Evolutionary conservation across 2,329 filamentous ascomycete genomes (phyloP), one percentile per base, ranked within the genome.

Genomic region (Cordyceps cateniannulata): DNA sequence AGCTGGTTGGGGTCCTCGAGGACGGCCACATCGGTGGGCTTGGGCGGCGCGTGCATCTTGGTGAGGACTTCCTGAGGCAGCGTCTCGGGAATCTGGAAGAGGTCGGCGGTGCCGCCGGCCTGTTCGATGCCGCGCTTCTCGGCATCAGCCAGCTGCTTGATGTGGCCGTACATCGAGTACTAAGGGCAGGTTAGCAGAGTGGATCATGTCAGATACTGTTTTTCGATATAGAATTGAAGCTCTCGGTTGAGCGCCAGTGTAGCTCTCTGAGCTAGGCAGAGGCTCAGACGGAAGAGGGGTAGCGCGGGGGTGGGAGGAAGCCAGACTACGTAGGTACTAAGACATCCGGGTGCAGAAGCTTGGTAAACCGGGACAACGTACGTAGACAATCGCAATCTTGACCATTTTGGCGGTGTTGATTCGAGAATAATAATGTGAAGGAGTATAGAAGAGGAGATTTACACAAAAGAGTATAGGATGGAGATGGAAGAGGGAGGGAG

Each of bases 131-230:
- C 95, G 71, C 84, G 86, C 82, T 93, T 90, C 81, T 98, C 93
- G 65, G 92, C 91, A 75, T 95, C 86, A 70, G 93, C 95, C 69
- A 97, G 76, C 72, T 86, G 78, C 77, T 83, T 79, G 77, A 97
- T 88, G 79, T 97, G 93, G 77, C 95, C 93, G 79, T 95, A 96
- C 85, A 92, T 90, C 67, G 91, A 96, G 81, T 96, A 96, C 90
- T 95, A 64, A 38, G n/a, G 3, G 45, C 20, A 29, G 32, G 42
- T 32, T 29, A 47, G 49, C 29, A 29, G 42, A 20, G 16, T 9
- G 42, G 38, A 7, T 44, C 4, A 24, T 52, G 24, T 24, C 9
- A 3, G 20, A 29, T 3, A 16, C 2, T 20, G n/a, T 20, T 45
- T 20, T 25, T 52, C 29, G n/a, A 14, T 35, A 3, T 12, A 35